Conservation (phyloP, 306 rosid genomes). For the Mimosa bimucronata region DNA sequence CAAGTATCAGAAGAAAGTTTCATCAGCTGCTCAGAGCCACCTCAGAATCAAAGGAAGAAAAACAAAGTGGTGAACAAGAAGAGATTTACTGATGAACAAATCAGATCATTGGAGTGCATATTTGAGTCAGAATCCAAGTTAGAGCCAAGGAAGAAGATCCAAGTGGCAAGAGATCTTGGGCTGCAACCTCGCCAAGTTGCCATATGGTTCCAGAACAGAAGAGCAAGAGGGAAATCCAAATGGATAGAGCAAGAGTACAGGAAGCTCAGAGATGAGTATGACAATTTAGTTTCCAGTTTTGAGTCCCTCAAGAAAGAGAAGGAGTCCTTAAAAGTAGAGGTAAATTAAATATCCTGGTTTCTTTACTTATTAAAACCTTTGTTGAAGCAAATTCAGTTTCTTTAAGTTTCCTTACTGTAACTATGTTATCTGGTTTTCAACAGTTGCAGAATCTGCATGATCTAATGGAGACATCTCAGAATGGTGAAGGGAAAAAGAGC, state of each 20-base stretch:
- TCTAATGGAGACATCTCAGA: constrained; percentile 37
- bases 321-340: constrained; percentile 74
- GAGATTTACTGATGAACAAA: constrained; percentile 85
- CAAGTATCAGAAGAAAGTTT: constrained; percentile 46
- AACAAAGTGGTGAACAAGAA: constrained; percentile 63
- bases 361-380: background rate
- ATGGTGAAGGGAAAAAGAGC: constrained; percentile 34
- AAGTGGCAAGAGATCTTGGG: constrained; percentile 82
- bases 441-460: constrained; percentile 69
- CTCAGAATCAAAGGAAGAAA: constrained; percentile 48
- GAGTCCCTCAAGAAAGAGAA: constrained; percentile 77
- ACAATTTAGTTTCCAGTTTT: constrained; percentile 57
- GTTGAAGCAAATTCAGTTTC: background rate
- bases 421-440: constrained; percentile 28
- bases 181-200: constrained; percentile 94
- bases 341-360: constrained; percentile 39
- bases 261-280: constrained; percentile 68
- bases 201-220: constrained; percentile 93
- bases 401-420: background rate
- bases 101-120: constrained; percentile 66
- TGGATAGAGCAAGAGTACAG: constrained; percentile 73
- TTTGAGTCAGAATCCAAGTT: constrained; percentile 85
- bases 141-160: constrained; percentile 79
- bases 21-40: constrained; percentile 39
- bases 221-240: constrained; percentile 97